Evolutionary conservation across 73 alveolate species (phyloP).

Genomic region (Halteria grandinella): DNA sequence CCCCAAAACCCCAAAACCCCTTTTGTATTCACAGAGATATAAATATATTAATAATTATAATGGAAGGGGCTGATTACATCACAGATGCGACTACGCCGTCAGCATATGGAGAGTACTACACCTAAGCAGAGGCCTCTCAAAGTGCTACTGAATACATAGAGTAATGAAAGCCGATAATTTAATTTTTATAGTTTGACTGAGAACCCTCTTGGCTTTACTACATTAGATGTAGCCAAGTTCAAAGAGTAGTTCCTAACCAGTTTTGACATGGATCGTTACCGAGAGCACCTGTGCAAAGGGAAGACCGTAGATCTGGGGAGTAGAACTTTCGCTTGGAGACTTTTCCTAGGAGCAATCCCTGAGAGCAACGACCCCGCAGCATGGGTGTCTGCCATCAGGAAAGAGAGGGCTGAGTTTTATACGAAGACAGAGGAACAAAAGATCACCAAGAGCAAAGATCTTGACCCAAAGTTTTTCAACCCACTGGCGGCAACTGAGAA

Average conservation of each 20-base stretch:
- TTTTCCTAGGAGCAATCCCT: slow-evolving; percentile 65
- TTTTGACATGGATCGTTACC: slow-evolving; percentile 20
- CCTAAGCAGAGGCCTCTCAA: no score
- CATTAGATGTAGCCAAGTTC: slow-evolving; percentile 48
- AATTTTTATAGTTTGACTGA: slow-evolving; percentile 11
- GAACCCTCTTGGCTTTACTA: slow-evolving; percentile 60
- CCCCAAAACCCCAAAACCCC: no score
- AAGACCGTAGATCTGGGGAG: slow-evolving; percentile 46
- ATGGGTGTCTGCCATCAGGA: slow-evolving; percentile 54
- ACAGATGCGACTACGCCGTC: no score
- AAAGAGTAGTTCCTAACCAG: slow-evolving; percentile 36
- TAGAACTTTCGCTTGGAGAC: slow-evolving; percentile 66
- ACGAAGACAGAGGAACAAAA: slow-evolving; percentile 46
- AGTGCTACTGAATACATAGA: no score
- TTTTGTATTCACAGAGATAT: no score
- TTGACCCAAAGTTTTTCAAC: slow-evolving; percentile 74
- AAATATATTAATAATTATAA: no score
- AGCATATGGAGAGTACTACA: no score
- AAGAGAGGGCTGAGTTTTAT: slow-evolving; percentile 41
- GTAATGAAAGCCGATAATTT: no score
- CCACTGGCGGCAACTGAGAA: slow-evolving; percentile 64
- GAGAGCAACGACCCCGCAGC: slow-evolving; percentile 16
- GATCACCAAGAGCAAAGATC: slow-evolving; percentile 54
- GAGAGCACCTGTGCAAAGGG: slow-evolving; percentile 31
- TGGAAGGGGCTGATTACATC: no score